phyloP scores from a whole-genome alignment of 345 rosid genomes.

The Clarkia xantiana region DNA sequence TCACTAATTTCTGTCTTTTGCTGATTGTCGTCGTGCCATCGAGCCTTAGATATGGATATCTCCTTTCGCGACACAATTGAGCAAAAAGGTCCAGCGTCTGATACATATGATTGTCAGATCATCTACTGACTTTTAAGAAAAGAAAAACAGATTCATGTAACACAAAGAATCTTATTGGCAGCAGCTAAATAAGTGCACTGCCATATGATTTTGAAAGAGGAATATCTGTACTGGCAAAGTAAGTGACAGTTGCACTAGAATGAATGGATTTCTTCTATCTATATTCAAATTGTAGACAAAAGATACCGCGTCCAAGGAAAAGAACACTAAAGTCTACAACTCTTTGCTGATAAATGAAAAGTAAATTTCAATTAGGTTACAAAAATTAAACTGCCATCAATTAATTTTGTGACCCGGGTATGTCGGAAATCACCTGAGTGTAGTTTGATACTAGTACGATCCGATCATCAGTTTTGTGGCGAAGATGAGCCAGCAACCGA shows the following conservation, averaged over 20 bases:
- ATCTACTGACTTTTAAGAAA: slow-evolving; percentile 4
- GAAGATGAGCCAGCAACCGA: slow-evolving; percentile 71
- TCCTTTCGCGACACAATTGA: slow-evolving; percentile 94
- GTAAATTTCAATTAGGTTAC: background rate
- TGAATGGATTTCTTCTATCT: too few species aligned
- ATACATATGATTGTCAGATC: slow-evolving; percentile 9
- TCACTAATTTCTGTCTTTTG: slow-evolving; percentile 92
- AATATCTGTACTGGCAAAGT: slow-evolving; percentile 1
- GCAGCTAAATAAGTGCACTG: too few species aligned
- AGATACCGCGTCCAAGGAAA: too few species aligned
- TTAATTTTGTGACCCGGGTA: background rate
- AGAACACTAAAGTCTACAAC: too few species aligned
- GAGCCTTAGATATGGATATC: slow-evolving; percentile 83
- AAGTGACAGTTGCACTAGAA: too few species aligned
- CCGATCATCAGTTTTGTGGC: slow-evolving; percentile 71
- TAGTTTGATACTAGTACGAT: slow-evolving; percentile 97
- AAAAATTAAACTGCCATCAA: background rate
- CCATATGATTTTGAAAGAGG: too few species aligned
- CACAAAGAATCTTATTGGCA: background rate
- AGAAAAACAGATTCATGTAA: background rate
- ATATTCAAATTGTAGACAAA: too few species aligned
- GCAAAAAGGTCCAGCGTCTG: slow-evolving; percentile 97
- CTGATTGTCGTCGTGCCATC: slow-evolving; percentile 92
- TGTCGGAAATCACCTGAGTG: slow-evolving; percentile 48
- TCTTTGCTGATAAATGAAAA: background rate